Evolutionary conservation across 768 basidiomycete species (phyloP), one percentile per base, ranked within the genome.

Genomic region (Xerocomus brunneocitrinus): DNA sequence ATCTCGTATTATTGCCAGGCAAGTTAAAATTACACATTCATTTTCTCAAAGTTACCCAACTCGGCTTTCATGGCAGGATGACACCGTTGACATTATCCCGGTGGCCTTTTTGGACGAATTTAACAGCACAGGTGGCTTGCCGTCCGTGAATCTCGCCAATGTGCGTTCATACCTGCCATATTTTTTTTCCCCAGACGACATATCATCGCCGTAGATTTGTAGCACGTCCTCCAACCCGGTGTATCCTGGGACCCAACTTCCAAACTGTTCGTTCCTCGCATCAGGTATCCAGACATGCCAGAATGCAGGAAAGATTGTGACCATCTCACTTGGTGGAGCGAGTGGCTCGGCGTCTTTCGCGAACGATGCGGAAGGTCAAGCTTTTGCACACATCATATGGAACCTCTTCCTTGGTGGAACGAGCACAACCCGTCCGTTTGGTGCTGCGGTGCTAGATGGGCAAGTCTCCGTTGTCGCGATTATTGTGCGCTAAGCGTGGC

Each of bases 321-420:
- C 81, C 2, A 61, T 82, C 12, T 81, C 80, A 36, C 68, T 84
- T n/a, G 83, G 84, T 32, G 84, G 84, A 22, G 84, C 82, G 3
- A 80, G 79, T 4, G 87, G 85, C 19, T 73, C 77, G 7, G 80
- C 80, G 19, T 79, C 80, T 8, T 89, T 89, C 63, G 62, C 73
- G 36, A 75, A 79, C 36, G 84, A 82, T 50, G 68, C 72, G 2
- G 78, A 88, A 59, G 87, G 83, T 2, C 63, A 69, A 22, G 63
- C 72, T 1, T 89, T 86, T 65, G 87, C 82, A 0, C 76, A 83
- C 36, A 82, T 77, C 0, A 81, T 90, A 43, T 90, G 88, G 88
- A 52, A 71, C 41, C 53, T 87, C 47, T 88, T 89, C 67, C 72
- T 90, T 19, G 87, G 86, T 27, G 85, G 86, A 13, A 71, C 75